Conservation (phyloP, 176 grass and related monocot species). For the Triticum timopheevii region DNA sequence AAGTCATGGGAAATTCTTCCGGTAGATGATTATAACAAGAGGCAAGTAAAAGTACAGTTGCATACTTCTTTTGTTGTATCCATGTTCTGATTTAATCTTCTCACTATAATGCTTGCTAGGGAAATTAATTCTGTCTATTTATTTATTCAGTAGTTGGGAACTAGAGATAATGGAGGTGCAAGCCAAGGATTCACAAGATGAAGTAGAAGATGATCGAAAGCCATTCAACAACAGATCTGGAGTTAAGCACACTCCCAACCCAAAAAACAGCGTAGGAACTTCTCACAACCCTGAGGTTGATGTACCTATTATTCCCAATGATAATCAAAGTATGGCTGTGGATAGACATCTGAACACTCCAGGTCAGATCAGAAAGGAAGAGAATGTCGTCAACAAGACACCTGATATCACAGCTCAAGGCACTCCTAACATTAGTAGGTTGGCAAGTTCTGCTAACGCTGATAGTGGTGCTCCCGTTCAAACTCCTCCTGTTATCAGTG, state of each 20-base stretch:
- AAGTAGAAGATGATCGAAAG: slow-evolving; percentile 41
- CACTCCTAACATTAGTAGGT: slow-evolving; percentile 4
- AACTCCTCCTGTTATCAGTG: neutral
- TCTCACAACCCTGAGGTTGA: neutral
- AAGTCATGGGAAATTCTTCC: slow-evolving; percentile 82
- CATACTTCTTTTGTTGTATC: slow-evolving; percentile 15
- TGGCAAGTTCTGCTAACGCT: neutral
- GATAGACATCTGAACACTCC: slow-evolving; percentile 13
- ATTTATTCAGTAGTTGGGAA: slow-evolving; percentile 73
- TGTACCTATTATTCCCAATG: slow-evolving; percentile 8
- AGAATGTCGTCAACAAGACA: neutral
- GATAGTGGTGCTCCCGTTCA: slow-evolving; percentile 6
- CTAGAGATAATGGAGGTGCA: slow-evolving; percentile 79
- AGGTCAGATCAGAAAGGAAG: neutral
- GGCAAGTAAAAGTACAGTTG: slow-evolving; percentile 34
- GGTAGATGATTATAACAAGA: slow-evolving; percentile 67
- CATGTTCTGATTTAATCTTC: slow-evolving; percentile 4
- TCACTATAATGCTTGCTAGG: neutral
- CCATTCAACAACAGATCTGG: slow-evolving; percentile 28
- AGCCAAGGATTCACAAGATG: slow-evolving; percentile 75
- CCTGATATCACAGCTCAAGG: neutral
- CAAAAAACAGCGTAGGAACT: neutral
- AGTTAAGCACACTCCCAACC: slow-evolving; percentile 12
- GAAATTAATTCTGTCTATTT: slow-evolving; percentile 27
- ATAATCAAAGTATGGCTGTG: neutral